Evolutionary conservation across 495 filamentous ascomycete species (phyloP).

Genomic region (Aeminium ludgeri): DNA sequence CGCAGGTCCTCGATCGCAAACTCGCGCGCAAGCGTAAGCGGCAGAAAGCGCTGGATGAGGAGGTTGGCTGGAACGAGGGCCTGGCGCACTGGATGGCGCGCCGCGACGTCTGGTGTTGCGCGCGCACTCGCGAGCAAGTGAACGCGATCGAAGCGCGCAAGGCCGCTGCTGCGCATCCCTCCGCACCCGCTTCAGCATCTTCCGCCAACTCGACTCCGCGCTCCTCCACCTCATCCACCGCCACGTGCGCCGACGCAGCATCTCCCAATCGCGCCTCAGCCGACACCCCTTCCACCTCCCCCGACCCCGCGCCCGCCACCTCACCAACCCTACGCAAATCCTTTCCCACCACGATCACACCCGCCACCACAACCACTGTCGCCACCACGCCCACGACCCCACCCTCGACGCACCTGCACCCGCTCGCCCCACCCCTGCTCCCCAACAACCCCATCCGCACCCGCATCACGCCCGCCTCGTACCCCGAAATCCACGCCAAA

Average conservation of each 20-base stretch:
- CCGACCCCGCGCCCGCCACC: slow-evolving; percentile 1
- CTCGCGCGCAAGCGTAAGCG: slow-evolving; percentile 40
- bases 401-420: slow-evolving; percentile 13
- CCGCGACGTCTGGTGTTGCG: slow-evolving; percentile 80
- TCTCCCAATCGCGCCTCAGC: neutral
- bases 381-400: slow-evolving; percentile 35
- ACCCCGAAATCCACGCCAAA: slow-evolving; percentile 76
- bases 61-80: slow-evolving; percentile 71
- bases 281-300: slow-evolving; percentile 3
- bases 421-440: slow-evolving; percentile 44
- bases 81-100: slow-evolving; percentile 55
- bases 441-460: slow-evolving; percentile 51
- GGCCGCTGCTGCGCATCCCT: neutral
- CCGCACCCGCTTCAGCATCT: neutral
- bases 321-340: neutral
- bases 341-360: neutral
- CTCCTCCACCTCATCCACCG: slow-evolving; percentile 5
- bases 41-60: slow-evolving; percentile 44
- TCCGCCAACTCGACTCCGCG: slow-evolving; percentile 8
- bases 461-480: slow-evolving; percentile 51
- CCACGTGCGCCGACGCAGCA: neutral
- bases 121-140: slow-evolving; percentile 20
- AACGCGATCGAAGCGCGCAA: neutral
- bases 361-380: slow-evolving; percentile 11
- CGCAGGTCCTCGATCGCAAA: slow-evolving; percentile 21